A percentile compares a stretch with the other conserved stretches of the same genome.
Conservation (phyloP, 352 stramenopile genomes). For the Globisporangium apiculatum region DNA sequence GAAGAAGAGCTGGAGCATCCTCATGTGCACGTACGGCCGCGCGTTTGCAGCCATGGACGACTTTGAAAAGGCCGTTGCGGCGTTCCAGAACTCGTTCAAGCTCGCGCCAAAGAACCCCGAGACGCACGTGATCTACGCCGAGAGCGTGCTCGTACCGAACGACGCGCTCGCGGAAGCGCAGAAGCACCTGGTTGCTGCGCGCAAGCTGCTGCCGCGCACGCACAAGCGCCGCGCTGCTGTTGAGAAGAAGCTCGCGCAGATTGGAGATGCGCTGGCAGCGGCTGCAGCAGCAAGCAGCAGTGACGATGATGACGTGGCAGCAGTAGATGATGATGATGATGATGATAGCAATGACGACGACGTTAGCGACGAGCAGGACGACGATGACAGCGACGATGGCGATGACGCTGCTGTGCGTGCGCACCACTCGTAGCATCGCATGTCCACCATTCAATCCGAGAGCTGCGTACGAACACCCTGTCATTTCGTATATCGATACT, state of each 20-base stretch:
- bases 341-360: slow-evolving; percentile 4
- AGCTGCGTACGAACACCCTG: too few relatives aligned
- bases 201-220: slow-evolving; percentile 46
- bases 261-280: slow-evolving; percentile 21
- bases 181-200: slow-evolving; percentile 59
- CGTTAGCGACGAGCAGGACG: too few relatives aligned
- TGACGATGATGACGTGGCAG: slow-evolving; percentile 2
- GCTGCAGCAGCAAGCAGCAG: background rate
- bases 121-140: slow-evolving; percentile 81
- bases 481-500: too few relatives aligned
- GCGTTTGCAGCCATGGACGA: slow-evolving; percentile 61
- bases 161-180: slow-evolving; percentile 64
- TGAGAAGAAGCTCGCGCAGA: slow-evolving; percentile 50
- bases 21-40: slow-evolving; percentile 82
- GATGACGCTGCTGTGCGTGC: too few relatives aligned
- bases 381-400: too few relatives aligned
- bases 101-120: slow-evolving; percentile 72
- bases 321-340: slow-evolving; percentile 6
- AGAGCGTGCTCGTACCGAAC: slow-evolving; percentile 66
- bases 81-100: slow-evolving; percentile 81
- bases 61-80: slow-evolving; percentile 64
- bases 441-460: too few relatives aligned
- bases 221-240: slow-evolving; percentile 42
- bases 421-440: too few relatives aligned
- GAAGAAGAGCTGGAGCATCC: slow-evolving; percentile 78